Evolutionary conservation across 192 early-diverging fungal genomes (phyloP), one percentile per base, ranked within the genome.

Genomic region (Glomus cerebriforme): DNA sequence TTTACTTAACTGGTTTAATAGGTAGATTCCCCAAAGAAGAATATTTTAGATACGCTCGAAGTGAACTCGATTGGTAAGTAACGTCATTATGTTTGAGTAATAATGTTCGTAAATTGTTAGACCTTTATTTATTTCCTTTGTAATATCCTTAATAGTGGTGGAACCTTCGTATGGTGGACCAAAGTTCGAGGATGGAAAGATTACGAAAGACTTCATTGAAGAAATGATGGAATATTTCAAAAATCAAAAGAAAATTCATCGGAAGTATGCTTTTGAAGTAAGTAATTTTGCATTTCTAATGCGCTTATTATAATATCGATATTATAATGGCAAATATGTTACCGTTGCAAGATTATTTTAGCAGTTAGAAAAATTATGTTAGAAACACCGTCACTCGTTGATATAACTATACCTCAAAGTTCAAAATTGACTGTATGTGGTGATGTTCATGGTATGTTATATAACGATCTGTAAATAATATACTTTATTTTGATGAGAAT

Each of bases 371-470:
- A 89, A 70, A 84, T 92, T 49, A 93, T 99, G 83, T 87, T 93
- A 71, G 82, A 90, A 39, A 82, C 91, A 24, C 90, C 93, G 24
- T 92, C 95, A 39, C 88, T 99, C 62, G 92, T 97, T 24, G 96
- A 99, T 81, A 89, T 98, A 17, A 73, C 82, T 1, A 91, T 99
- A 29, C 95, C 96, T 15, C 83, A 86, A 27, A 90, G 87, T 45
- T 82, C 80, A 67, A 91, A 88, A 77, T 75, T 99, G 32, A 99
- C 96, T 7, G 95, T 99, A 22, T 98, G 97, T 82, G 98, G 98
- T 72, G 98, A 99, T 80, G 95, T 98, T 58, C 98, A 99, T 80
- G 98, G 89, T 82, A 82, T 12, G 34, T 37, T 59, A 32, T 10
- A 49, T 29, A n/a, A 2, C 19, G 26, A 49, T 73, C 22, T 7